Conservation (phyloP, 2,329 filamentous ascomycete species). For the Fusarium oxysporum region DNA sequence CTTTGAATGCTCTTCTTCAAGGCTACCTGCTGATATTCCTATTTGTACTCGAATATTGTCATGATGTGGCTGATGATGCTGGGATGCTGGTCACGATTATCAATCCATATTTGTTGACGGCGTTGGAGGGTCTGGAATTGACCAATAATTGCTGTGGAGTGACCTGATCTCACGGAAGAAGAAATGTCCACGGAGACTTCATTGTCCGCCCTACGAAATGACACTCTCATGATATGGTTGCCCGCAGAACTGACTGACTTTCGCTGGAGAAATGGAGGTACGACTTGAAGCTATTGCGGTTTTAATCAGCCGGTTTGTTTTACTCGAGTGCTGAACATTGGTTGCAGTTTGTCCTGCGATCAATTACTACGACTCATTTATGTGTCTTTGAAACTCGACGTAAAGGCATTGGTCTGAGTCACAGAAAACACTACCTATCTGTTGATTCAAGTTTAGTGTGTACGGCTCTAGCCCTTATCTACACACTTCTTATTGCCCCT, state of each 20-base stretch:
- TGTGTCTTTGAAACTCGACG: rapidly evolving
- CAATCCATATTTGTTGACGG: not conserved
- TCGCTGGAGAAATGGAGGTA: too few species aligned
- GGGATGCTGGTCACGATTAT: not conserved
- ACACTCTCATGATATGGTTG: not conserved
- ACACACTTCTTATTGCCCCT: rapidly evolving
- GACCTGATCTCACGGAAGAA: not conserved
- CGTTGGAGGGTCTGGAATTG: too few species aligned
- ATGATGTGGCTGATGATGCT: too few species aligned
- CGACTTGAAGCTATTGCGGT: rapidly evolving
- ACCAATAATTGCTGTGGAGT: not conserved
- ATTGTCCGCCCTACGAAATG: not conserved
- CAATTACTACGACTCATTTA: rapidly evolving
- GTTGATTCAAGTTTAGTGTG: rapidly evolving
- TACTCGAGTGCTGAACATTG: rapidly evolving
- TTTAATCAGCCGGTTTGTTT: not conserved
- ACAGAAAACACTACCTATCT: too few species aligned
- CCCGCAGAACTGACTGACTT: rapidly evolving
- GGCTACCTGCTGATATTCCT: rapidly evolving
- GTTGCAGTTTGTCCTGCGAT: rapidly evolving
- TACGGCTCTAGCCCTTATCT: rapidly evolving
- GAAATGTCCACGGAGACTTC: not conserved
- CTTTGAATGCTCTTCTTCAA: rapidly evolving
- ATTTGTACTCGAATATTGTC: not conserved
- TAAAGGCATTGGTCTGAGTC: rapidly evolving